phyloP scores from a whole-genome alignment of 2,329 filamentous ascomycete species.

The Penicillium nordicum region DNA sequence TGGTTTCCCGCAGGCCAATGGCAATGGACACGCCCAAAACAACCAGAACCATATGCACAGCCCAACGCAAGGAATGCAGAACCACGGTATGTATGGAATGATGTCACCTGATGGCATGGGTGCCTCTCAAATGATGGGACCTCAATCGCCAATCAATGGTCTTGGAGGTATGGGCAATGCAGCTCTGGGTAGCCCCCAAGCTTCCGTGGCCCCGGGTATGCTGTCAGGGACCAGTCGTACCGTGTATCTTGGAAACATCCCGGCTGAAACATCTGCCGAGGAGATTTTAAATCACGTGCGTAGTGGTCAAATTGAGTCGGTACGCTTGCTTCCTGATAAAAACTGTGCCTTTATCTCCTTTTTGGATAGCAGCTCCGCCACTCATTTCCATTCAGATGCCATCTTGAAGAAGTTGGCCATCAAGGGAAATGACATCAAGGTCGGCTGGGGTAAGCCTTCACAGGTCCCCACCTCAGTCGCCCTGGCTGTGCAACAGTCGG shows the following conservation, averaged over 20 bases:
- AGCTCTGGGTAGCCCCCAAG: slow-evolving; percentile 62
- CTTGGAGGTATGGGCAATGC: slow-evolving; percentile 63
- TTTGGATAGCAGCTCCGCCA: slow-evolving; percentile 93
- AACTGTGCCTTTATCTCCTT: slow-evolving; percentile 99
- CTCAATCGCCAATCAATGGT: slow-evolving; percentile 81
- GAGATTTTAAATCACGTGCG: slow-evolving; percentile 95
- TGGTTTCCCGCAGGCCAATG: slow-evolving; percentile 65
- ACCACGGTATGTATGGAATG: slow-evolving; percentile 74
- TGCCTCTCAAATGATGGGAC: slow-evolving; percentile 73
- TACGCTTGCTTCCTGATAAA: slow-evolving; percentile 93
- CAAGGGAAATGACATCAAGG: slow-evolving; percentile 98
- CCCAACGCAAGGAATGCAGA: slow-evolving; percentile 67
- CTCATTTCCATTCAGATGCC: slow-evolving; percentile 98
- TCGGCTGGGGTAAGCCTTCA: slow-evolving; percentile 98
- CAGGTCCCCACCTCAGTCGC: slow-evolving; percentile 96
- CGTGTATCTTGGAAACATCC: slow-evolving; percentile 96
- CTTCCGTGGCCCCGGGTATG: slow-evolving; percentile 73
- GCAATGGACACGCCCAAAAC: slow-evolving; percentile 52
- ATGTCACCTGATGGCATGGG: slow-evolving; percentile 82
- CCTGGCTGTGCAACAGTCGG: slow-evolving; percentile 95
- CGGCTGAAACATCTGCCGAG: slow-evolving; percentile 93
- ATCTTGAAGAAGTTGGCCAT: slow-evolving; percentile 99
- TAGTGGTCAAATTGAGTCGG: slow-evolving; percentile 98
- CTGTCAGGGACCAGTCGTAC: slow-evolving; percentile 91
- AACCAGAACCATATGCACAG: slow-evolving; percentile 63